Conservation (phyloP, 2,329 filamentous ascomycete genomes). For the Colletotrichum sp. region DNA sequence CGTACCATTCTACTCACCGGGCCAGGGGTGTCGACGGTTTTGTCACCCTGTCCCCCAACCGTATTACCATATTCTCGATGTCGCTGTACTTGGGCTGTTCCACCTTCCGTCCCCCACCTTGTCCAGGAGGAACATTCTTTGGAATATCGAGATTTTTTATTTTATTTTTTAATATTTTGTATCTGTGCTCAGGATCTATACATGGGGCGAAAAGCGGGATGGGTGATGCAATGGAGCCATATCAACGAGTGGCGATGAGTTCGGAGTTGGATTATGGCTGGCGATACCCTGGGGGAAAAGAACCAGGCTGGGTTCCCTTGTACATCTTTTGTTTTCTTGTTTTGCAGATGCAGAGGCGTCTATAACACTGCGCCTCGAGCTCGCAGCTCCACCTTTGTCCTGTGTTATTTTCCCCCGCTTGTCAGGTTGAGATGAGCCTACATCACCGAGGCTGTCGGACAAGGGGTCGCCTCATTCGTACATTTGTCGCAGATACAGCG, state of each 20-base stretch:
- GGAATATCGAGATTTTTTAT: not conserved
- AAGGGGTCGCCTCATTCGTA: conserved; percentile 6
- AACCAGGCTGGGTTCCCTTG: conserved; percentile 2
- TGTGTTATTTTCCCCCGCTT: not conserved
- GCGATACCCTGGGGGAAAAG: conserved; percentile 12
- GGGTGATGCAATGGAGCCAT: not conserved
- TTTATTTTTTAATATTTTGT: conserved; percentile 19
- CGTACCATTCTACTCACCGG: conserved; percentile 5
- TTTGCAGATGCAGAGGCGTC: not conserved
- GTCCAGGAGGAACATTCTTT: not conserved
- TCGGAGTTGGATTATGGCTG: conserved; percentile 9
- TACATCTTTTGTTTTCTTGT: conserved; percentile 1
- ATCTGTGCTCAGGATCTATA: conserved; percentile 14
- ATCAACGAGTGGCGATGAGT: not conserved
- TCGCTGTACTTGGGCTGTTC: not conserved
- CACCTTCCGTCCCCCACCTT: not conserved
- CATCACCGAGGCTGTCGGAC: not conserved
- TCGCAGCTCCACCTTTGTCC: not conserved
- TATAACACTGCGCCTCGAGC: not conserved
- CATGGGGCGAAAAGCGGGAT: not conserved
- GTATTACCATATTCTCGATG: not conserved
- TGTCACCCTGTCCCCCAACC: not conserved
- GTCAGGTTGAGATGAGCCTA: conserved; percentile 11
- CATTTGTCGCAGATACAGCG: conserved; percentile 8
- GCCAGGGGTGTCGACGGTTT: not conserved